Evolutionary conservation across 2,329 filamentous ascomycete genomes (phyloP), one percentile per base, ranked within the genome.

Genomic region (Cytospora schulzeri): DNA sequence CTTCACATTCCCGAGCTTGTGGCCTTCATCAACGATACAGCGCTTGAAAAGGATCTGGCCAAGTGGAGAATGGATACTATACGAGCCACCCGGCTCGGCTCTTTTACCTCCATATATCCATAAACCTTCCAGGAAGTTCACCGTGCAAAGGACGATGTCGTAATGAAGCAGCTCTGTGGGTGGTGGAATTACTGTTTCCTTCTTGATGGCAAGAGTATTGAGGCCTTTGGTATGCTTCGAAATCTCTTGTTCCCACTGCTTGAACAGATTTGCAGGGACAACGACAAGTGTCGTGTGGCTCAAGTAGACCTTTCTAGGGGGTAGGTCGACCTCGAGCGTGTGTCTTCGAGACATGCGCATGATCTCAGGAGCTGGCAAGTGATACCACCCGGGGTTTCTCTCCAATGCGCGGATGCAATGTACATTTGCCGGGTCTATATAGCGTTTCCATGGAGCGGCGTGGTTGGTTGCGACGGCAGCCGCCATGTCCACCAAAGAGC

Each of bases 11-110:
- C 92, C 91, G 65, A 97, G 88, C 65, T 85, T 90, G 73, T 97
- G 93, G 0, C 94, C 94, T 80, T 97, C 94, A 68, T 98, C 94
- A 22, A 96, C 90, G 54, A 98, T 93, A 55, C 96, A 88, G 1
- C 94, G 85, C 70, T 97, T 89, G 83, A 94, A 97, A 70, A 92
- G 92, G 4, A 97, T 76, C 9, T 85, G 76, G 48, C 87, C 86
- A 22, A 97, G 76, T 0, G 90, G 85, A 1, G 87, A 91, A 12
- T 83, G 73, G 35, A 64, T 78, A 45, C 67, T 75, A 75, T 33
- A 66, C 45, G 57, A 67, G 3, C 68, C 71, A 33, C 66, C 71
- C 8, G 68, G 69, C 58, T 70, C 78, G 72, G 66, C 74, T 11
- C 55, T 70, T 77, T 63, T 68, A 83, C 73, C 68, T 83, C 68